These are phyloP conservation scores for Viola pubescens DNA, from an alignment of 441 rosid genomes.

Conservation along the genomic window DNA sequence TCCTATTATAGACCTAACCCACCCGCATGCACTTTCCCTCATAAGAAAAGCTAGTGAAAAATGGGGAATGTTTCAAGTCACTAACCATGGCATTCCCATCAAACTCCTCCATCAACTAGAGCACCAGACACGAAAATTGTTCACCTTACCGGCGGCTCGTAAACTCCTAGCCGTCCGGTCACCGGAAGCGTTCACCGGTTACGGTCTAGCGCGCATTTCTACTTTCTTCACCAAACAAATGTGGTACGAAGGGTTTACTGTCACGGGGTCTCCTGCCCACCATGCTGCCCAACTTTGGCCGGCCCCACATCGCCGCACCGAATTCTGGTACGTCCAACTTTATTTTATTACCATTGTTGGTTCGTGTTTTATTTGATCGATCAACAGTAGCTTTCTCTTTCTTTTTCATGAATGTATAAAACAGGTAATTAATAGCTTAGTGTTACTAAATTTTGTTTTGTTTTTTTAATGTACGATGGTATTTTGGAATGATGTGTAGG, in stretches of 20 bases:
- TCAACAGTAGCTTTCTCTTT: too few relatives aligned
- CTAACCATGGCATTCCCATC: conserved; percentile 56
- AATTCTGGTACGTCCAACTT: conserved; percentile 38
- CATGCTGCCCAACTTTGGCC: conserved; percentile 73
- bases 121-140: conserved; percentile 29
- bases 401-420: not conserved
- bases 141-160: conserved; percentile 41
- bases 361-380: too few relatives aligned
- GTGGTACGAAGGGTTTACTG: conserved; percentile 90
- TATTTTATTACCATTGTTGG: too few relatives aligned
- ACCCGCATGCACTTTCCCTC: conserved; percentile 33
- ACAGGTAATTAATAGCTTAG: too few relatives aligned
- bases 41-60: conserved; percentile 49
- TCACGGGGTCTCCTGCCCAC: conserved; percentile 46
- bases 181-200: conserved; percentile 50
- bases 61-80: conserved; percentile 73
- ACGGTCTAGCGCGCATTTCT: conserved; percentile 62
- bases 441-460: not conserved
- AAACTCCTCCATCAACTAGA: conserved; percentile 34
- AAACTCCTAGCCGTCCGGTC: conserved; percentile 56
- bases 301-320: conserved; percentile 21
- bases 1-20: conserved; percentile 48
- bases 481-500: not conserved
- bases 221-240: conserved; percentile 50
- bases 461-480: not conserved